A percentile compares a stretch with the other conserved stretches of the same genome.
These are phyloP conservation scores for Microcyclosporella mali DNA, from an alignment of 2,329 filamentous ascomycete species.

Conservation along the genomic window DNA sequence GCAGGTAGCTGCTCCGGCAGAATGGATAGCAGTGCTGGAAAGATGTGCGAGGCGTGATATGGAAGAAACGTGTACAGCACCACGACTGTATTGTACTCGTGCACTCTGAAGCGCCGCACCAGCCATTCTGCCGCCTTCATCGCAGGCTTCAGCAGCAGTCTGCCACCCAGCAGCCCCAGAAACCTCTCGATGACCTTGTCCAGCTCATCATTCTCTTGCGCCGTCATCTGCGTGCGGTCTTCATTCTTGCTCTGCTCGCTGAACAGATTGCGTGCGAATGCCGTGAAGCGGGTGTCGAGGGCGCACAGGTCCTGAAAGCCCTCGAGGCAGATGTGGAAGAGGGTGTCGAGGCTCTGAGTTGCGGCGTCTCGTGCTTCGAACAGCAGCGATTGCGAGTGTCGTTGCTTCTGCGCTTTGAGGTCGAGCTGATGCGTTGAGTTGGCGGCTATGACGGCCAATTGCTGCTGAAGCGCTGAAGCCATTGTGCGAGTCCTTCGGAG, in stretches of 20 bases:
- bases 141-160: conserved; percentile 75
- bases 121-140: conserved; percentile 94
- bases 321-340: conserved; percentile 80
- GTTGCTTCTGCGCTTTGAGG: conserved; percentile 83
- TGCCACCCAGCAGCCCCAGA: conserved; percentile 68
- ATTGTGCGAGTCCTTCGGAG: conserved; percentile 41
- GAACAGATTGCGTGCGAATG: conserved; percentile 75
- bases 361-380: conserved; percentile 82
- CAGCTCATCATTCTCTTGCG: conserved; percentile 73
- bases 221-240: conserved; percentile 79
- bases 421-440: conserved; percentile 87
- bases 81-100: conserved; percentile 78
- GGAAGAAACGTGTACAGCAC: conserved; percentile 83
- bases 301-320: conserved; percentile 88
- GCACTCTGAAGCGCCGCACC: conserved; percentile 82
- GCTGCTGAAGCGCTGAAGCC: conserved; percentile 82
- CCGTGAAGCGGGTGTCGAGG: conserved; percentile 70
- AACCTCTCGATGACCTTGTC: conserved; percentile 75
- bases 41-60: conserved; percentile 80
- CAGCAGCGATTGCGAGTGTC: conserved; percentile 90
- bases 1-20: conserved; percentile 67
- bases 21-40: conserved; percentile 80
- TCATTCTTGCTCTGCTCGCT: conserved; percentile 87
- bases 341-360: conserved; percentile 80
- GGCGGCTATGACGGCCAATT: conserved; percentile 86